These are phyloP conservation scores for Neonectria neomacrospora DNA, from an alignment of 2,329 filamentous ascomycete species.

Conservation along the genomic window DNA sequence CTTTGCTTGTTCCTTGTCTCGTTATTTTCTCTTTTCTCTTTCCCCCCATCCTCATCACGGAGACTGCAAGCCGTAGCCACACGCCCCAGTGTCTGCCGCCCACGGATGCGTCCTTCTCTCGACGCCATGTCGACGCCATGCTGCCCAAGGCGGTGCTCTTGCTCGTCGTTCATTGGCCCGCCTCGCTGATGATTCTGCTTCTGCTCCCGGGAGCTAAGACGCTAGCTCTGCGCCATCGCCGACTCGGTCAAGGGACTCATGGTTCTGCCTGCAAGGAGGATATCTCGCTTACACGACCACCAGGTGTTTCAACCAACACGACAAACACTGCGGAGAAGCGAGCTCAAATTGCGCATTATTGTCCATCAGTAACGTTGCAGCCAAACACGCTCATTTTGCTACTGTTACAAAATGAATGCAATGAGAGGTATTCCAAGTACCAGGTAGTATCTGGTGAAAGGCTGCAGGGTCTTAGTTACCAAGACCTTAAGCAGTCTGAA, in stretches of 20 bases:
- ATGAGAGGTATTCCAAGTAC: neutral
- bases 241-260: conserved; percentile 10
- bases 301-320: neutral
- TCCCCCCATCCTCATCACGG: neutral
- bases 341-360: neutral
- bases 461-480: neutral
- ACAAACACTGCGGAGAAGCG: neutral
- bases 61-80: conserved; percentile 6
- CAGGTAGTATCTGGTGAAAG: neutral
- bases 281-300: conserved; percentile 3
- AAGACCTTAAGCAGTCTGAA: neutral
- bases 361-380: neutral
- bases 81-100: neutral
- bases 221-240: conserved; percentile 25
- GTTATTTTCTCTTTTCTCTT: neutral
- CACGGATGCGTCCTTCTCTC: neutral
- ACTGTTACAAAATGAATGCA: neutral
- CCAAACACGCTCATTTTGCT: neutral
- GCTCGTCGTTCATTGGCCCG: conserved; percentile 12
- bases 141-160: conserved; percentile 1
- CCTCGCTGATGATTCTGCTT: neutral
- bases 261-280: neutral
- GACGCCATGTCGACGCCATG: conserved; percentile 18
- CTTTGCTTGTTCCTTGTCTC: neutral
- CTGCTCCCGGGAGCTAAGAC: conserved; percentile 34